Percentiles rank a stretch among this genome's conserved stretches.
Conservation (phyloP, 1,139 yeast species). For the Geotrichum macrosporum region DNA sequence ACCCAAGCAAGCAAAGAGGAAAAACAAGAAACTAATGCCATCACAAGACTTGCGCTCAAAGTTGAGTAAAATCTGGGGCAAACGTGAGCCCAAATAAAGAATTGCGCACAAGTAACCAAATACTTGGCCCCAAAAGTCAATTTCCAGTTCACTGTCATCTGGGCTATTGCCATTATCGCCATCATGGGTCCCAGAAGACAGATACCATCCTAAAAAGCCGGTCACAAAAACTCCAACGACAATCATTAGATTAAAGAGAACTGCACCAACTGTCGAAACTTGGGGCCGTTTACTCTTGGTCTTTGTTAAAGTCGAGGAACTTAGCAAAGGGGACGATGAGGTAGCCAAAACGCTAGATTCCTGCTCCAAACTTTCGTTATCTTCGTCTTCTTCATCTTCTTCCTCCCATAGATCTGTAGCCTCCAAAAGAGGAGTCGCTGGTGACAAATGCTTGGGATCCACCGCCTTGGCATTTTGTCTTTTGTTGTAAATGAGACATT, state of each 20-base stretch:
- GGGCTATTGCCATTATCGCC: constrained; percentile 38
- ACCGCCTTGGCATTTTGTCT: constrained; percentile 49
- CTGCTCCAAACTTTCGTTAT: not conserved
- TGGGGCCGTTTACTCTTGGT: not conserved
- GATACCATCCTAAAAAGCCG: constrained; percentile 83
- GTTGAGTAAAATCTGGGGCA: constrained; percentile 84
- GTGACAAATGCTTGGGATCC: constrained; percentile 77
- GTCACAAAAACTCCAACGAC: constrained; percentile 67
- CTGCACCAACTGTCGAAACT: constrained; percentile 15
- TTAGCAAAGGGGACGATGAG: not conserved
- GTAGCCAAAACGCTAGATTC: not conserved
- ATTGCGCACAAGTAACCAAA: constrained; percentile 92
- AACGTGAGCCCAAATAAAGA: constrained; percentile 78
- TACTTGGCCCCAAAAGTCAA: constrained; percentile 75
- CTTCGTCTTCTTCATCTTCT: constrained; percentile 22
- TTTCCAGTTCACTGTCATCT: constrained; percentile 44
- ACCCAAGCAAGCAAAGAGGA: constrained; percentile 88
- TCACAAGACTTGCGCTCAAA: constrained; percentile 83
- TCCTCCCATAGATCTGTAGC: constrained; percentile 51
- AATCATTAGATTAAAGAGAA: constrained; percentile 55
- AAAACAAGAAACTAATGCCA: constrained; percentile 87
- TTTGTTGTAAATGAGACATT: constrained; percentile 66
- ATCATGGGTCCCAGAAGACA: constrained; percentile 40
- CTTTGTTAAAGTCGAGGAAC: not conserved
- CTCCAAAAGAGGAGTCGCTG: constrained; percentile 80